phyloP scores from a whole-genome alignment of 1,284 basidiomycete species.

The Pyrrhoderma noxium region DNA sequence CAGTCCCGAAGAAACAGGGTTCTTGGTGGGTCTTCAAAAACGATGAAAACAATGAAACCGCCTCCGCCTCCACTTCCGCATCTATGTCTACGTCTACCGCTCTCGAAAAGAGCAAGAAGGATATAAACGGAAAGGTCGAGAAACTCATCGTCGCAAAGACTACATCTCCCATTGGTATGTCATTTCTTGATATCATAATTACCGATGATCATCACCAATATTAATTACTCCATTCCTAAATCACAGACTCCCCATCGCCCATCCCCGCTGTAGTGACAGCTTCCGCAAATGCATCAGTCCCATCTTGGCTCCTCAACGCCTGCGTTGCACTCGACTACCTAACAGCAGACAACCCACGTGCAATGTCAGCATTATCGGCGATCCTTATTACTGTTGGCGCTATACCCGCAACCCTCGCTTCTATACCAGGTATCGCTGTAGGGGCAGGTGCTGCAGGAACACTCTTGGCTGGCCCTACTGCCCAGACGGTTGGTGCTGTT shows the following conservation, averaged over 20 bases:
- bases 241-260: conserved; percentile 24
- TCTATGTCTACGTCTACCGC: neutral
- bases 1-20: conserved; percentile 18
- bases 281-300: conserved; percentile 51
- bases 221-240: conserved; percentile 2
- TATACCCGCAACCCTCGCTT: conserved; percentile 67
- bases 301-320: conserved; percentile 67
- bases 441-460: conserved; percentile 61
- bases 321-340: conserved; percentile 66
- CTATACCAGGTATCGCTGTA: conserved; percentile 60
- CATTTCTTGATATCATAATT: conserved; percentile 9
- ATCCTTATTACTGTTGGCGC: conserved; percentile 70
- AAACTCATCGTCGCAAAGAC: conserved; percentile 23
- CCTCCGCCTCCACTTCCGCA: conserved; percentile 4
- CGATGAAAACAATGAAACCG: neutral
- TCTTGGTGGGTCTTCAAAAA: conserved; percentile 16
- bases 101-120: conserved; percentile 5
- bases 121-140: conserved; percentile 19
- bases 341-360: conserved; percentile 63
- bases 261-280: no score
- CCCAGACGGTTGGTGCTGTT: conserved; percentile 67
- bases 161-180: conserved; percentile 1
- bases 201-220: conserved; percentile 1
- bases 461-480: conserved; percentile 59
- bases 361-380: conserved; percentile 65